Evolutionary conservation across 2,329 filamentous ascomycete species (phyloP).

Genomic region (Penicillium decumbens): DNA sequence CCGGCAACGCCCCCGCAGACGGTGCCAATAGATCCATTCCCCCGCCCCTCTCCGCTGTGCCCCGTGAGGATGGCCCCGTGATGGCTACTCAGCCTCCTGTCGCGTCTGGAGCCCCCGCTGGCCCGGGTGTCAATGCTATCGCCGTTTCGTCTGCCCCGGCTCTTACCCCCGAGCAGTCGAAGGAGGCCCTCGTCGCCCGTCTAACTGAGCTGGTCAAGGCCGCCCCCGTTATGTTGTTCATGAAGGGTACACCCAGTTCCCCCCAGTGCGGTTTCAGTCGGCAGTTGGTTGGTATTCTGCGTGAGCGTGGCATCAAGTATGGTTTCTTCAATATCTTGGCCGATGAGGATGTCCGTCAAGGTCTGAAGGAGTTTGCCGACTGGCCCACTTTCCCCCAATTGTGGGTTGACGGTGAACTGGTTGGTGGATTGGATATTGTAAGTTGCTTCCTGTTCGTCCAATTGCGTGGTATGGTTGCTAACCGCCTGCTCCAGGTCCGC

Average conservation of each 20-base stretch:
- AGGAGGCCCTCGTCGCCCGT: constrained; percentile 79
- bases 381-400: constrained; percentile 98
- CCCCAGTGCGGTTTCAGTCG: constrained; percentile 92
- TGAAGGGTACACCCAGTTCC: constrained; percentile 87
- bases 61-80: constrained; percentile 32
- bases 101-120: constrained; percentile 17
- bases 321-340: constrained; percentile 99
- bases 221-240: constrained; percentile 96
- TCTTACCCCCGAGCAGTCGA: constrained; percentile 52
- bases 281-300: constrained; percentile 77
- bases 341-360: constrained; percentile 94
- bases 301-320: constrained; percentile 89
- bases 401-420: constrained; percentile 83
- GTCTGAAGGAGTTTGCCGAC: constrained; percentile 93
- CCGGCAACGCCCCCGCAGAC: constrained; percentile 41
- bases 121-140: constrained; percentile 22
- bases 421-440: constrained; percentile 94
- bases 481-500: constrained; percentile 61
- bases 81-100: constrained; percentile 31
- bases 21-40: constrained; percentile 36
- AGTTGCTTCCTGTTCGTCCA: constrained; percentile 38
- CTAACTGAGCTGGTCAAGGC: constrained; percentile 85
- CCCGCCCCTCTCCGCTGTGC: constrained; percentile 39
- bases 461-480: constrained; percentile 9
- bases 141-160: constrained; percentile 22